A percentile compares a stretch with the other conserved stretches of the same genome.
phyloP scores from a whole-genome alignment of 140 eudicot species.

The Artemisia princeps region DNA sequence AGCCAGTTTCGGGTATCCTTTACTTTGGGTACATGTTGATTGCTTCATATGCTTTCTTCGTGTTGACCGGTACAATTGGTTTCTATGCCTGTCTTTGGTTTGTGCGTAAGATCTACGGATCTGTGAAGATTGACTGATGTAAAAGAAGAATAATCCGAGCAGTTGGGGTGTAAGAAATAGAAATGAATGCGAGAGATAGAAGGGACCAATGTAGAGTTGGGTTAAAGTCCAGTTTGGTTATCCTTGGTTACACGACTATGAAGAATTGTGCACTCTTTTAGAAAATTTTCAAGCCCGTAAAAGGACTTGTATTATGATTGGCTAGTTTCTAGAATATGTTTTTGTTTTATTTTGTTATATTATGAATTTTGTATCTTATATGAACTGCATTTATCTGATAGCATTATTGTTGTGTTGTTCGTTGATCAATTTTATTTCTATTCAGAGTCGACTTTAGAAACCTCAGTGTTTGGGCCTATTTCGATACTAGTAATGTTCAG shows the following conservation, averaged over 20 bases:
- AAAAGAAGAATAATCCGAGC: not conserved
- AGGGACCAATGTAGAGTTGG: constrained; percentile 29
- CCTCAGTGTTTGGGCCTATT: too few species aligned
- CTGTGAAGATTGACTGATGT: constrained; percentile 85
- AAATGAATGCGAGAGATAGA: constrained; percentile 22
- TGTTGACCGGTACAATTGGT: constrained; percentile 86
- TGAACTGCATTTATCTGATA: constrained; percentile 22
- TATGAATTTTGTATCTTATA: constrained; percentile 29
- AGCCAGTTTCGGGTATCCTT: constrained; percentile 56
- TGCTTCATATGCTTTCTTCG: constrained; percentile 84
- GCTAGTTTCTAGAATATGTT: constrained; percentile 29
- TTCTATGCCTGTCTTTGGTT: constrained; percentile 81
- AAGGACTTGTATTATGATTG: constrained; percentile 22
- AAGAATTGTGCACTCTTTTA: constrained; percentile 20
- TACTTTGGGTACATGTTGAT: constrained; percentile 82
- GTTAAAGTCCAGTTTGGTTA: constrained; percentile 5
- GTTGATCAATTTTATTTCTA: too few species aligned
- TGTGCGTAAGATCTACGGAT: constrained; percentile 66
- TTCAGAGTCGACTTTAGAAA: not conserved
- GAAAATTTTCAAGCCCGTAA: constrained; percentile 26
- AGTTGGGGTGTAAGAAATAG: not conserved
- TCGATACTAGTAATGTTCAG: too few species aligned
- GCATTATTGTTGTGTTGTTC: too few species aligned
- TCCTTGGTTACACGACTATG: constrained; percentile 14
- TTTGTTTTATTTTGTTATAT: constrained; percentile 7